Base-by-base conservation (phyloP, 805 yeast genomes). In the Ogataea pilisensis region DNA sequence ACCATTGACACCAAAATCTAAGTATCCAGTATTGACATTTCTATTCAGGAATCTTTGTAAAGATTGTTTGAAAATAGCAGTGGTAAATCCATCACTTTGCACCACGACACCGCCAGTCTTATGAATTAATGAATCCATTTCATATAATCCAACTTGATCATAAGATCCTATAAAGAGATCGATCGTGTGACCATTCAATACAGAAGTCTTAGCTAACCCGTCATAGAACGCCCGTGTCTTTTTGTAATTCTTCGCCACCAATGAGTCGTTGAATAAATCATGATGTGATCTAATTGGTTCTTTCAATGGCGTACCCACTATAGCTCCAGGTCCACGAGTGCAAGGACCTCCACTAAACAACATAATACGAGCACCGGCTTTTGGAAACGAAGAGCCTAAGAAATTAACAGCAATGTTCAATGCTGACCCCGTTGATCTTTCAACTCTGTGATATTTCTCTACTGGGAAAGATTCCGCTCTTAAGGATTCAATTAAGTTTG, bases 231-330 rank as follows among this genome's bases (percentile, higher is more conserved):
- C 57, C 35, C 62, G 64, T 4, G 79, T 77, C 21, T 67, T 57
- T 36, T 68, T 68, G 40, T 65, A 66, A n/a, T 63, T 63, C 36
- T 65, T 67, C 11, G 68, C 63, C 24, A 56, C 68, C 8, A 47
- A 34, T 13, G 66, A 49, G 16, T 73, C 74, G 44, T 70, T 75
- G 21, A 64, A 60, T 31, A 81, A 72, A 54, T 79, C 83, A 53
- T 76, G 76, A 54, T 81, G 87, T 0, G 85, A 79, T 63, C 88
- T 70, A 34, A 81, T 64, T 6, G 86, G 82, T 42, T 78, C 82
- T 50, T 75, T 80, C 42, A 80, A 64, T 20, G 65, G 61, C n/a
- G 69, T 62, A 7, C 73, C 72, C 9, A 80, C 85, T 26, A 82
- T 75, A 29, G 64, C 54, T 2, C 87, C 88, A 2, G 84, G 83